Evolutionary conservation across 306 rosid genomes (phyloP), one percentile per base, ranked within the genome.

Genomic region (Cucumis cinereus): DNA sequence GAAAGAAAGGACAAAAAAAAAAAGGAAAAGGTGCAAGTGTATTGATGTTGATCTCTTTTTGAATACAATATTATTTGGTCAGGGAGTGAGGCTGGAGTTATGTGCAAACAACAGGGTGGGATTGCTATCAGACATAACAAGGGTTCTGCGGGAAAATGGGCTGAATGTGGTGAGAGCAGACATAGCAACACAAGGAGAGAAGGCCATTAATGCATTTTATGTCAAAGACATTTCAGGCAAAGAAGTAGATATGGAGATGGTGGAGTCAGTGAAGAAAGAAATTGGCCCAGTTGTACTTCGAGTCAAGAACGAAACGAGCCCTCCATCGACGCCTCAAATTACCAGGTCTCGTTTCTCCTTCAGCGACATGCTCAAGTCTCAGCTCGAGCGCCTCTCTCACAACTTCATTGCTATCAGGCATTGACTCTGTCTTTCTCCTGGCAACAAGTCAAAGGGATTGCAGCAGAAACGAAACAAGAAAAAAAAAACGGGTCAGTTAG

Each of bases 21-120:
- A 12, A 11, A 45, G 2, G 35, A 64, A 36, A 67, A 67, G 33
- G 53, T 67, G 73, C 33, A 67, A 67, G 35, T 68, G 36, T 41
- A 68, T 68, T 67, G 74, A 67, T 67, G 54, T 41, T 41, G 17
- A 20, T 68, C n/a, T 43, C 10, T 68, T 68, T 68, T 43, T 22
- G 3, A 36, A 36, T 54, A 41, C 19, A 40, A 43, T 22, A 23
- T 68, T 67, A 30, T 30, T 30, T 68, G 74, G 35, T 68, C 82
- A 90, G 90, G 93, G 96, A 19, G 82, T 89, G 74, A 78, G 88
- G 85, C 54, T 91, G 61, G 94, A 91, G 70, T 62, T 91, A 16
- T 59, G 85, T 36, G 91, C 90, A 14, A 83, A 91, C 50, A 74
- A 89, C 20, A 82, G 91, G 79, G 81, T 78, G 5, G 91, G 90